Evolutionary conservation across 805 yeast species (phyloP), one percentile per base, ranked within the genome.

Genomic region (Lachancea quebecensis): DNA sequence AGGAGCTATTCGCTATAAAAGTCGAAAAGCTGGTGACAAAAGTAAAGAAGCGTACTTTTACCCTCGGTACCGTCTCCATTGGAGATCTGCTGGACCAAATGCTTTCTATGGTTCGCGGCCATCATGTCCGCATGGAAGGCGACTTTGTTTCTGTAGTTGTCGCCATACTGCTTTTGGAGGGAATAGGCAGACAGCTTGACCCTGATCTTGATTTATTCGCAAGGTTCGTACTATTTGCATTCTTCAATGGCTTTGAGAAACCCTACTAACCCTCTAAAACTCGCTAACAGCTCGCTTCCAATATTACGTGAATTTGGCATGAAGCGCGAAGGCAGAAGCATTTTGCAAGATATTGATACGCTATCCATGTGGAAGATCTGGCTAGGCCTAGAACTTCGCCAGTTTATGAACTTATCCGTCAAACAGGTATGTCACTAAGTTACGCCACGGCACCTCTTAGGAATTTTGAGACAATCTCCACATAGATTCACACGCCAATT

Each of bases 51-150:
- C 72, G 95, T 45, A 93, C 99, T 0, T 93, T 93, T 59, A 86
- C 97, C 1, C 69, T 93, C 42, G 98, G 98, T 0, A 85, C 88
- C 39, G 82, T 93, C 11, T 85, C 91, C 32, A 86, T 93, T 50
- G 97, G 98, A 3, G 97, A 90, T 57, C 69, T 93, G 46, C 70
- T 93, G 46, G 93, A 88, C 54, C 84, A 81, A 57, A 90, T 91
- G 73, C 72, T 93, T 47, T 72, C 81, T 2, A 89, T 93, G 97
- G 98, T 93, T 15, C 72, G 98, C 50, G 70, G 72, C 10, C 99
- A 93, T 64, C 99, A 93, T 64, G 99, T 93, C 17, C 75, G 96
- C 59, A 85, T 93, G 95, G 99, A 93, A 60, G 95, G 95, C 6
- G 99, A 93, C 64, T 93, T 93, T 59, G 81, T 93, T 36, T 88